Conservation (phyloP, 441 rosid species). For the Populus hybrid region DNA sequence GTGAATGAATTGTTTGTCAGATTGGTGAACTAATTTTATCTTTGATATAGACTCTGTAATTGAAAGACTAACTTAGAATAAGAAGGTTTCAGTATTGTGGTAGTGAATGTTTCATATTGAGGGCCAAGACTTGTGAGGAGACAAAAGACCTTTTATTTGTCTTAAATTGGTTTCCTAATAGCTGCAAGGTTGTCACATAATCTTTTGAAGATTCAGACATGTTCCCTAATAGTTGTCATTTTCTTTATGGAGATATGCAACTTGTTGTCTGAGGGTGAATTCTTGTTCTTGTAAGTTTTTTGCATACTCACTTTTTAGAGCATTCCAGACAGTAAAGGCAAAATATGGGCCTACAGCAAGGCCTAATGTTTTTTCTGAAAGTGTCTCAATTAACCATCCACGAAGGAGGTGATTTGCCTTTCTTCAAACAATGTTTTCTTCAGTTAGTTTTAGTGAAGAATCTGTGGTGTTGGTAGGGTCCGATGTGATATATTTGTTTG, state of each 20-base stretch:
- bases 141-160: slow-evolving; percentile 17
- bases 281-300: slow-evolving; percentile 9
- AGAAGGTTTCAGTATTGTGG: not conserved
- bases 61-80: slow-evolving; percentile 4
- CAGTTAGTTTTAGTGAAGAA: too few relatives aligned
- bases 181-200: too few relatives aligned
- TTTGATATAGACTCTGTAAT: not conserved
- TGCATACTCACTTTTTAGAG: not conserved
- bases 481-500: too few relatives aligned
- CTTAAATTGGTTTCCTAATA: not conserved
- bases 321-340: not conserved
- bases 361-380: too few relatives aligned
- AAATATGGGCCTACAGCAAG: too few relatives aligned
- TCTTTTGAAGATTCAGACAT: too few relatives aligned
- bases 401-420: too few relatives aligned
- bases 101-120: slow-evolving; percentile 13
- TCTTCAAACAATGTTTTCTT: too few relatives aligned
- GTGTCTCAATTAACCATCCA: too few relatives aligned
- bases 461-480: too few relatives aligned
- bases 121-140: slow-evolving; percentile 11
- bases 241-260: slow-evolving; percentile 1
- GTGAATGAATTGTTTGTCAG: not conserved
- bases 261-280: slow-evolving; percentile 3
- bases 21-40: not conserved
- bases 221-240: not conserved